Evolutionary conservation across 176 grass and related monocot genomes (phyloP).

Genomic region (Pontederia crassipes): DNA sequence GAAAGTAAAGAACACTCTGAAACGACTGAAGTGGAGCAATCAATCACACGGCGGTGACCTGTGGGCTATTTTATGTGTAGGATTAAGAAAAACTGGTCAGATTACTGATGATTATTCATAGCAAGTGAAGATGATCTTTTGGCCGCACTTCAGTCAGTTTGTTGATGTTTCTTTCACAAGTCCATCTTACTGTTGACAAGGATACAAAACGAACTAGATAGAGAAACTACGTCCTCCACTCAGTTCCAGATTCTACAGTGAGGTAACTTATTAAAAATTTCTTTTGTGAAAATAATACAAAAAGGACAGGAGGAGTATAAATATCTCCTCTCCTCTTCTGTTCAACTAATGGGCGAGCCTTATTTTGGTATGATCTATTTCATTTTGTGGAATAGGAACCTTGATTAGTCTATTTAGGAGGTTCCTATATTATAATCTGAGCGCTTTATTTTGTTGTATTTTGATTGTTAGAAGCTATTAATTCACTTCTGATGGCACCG

Average conservation of each 20-base stretch:
- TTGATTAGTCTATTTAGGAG: too few species aligned
- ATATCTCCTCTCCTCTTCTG: too few species aligned
- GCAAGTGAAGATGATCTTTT: conserved; percentile 79
- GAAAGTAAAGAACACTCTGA: conserved; percentile 1
- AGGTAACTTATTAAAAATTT: conserved; percentile 36
- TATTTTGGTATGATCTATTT: too few species aligned
- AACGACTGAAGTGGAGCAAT: conserved; percentile 18
- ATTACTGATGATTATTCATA: conserved; percentile 26
- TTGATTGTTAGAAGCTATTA: too few species aligned
- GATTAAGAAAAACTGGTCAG: conserved; percentile 89
- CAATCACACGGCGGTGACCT: conserved; percentile 5
- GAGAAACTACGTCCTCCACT: conserved; percentile 77
- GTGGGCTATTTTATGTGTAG: conserved; percentile 83
- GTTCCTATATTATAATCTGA: too few species aligned
- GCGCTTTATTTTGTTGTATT: too few species aligned
- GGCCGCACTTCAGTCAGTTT: conserved; percentile 52
- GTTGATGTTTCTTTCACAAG: conserved; percentile 55
- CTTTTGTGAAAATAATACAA: too few species aligned
- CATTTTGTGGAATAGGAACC: too few species aligned
- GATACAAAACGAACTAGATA: conserved; percentile 67
- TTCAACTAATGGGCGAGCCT: too few species aligned
- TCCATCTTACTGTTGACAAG: conserved; percentile 84
- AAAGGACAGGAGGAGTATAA: too few species aligned
- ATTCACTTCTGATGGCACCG: too few species aligned
- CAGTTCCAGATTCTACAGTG: conserved; percentile 69